phyloP scores from a whole-genome alignment of 192 early-diverging fungal species.

The Mortierella antarctica region DNA sequence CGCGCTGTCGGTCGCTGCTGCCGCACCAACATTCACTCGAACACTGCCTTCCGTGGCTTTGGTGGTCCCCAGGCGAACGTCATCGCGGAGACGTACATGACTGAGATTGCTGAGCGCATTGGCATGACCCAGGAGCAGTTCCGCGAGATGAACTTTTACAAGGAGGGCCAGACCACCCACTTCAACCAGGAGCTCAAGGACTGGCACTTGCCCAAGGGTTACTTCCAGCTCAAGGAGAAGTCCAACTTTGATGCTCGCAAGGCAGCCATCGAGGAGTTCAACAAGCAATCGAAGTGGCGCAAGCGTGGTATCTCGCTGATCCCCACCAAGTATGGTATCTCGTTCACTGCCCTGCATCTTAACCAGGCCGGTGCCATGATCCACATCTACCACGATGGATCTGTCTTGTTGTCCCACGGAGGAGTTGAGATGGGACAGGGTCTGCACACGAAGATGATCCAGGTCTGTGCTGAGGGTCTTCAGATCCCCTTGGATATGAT shows the following conservation, averaged over 20 bases:
- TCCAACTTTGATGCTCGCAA: constrained; percentile 66
- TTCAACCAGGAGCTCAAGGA: constrained; percentile 73
- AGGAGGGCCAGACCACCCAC: constrained; percentile 75
- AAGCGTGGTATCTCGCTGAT: constrained; percentile 84
- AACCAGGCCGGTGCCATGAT: constrained; percentile 90
- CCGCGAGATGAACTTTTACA: constrained; percentile 79
- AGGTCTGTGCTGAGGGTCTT: constrained; percentile 85
- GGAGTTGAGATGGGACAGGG: constrained; percentile 96
- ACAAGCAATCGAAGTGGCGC: constrained; percentile 73
- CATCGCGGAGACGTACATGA: constrained; percentile 80
- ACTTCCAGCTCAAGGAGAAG: constrained; percentile 71
- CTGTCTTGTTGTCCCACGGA: constrained; percentile 83
- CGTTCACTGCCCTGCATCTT: constrained; percentile 76
- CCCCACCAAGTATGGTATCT: constrained; percentile 89
- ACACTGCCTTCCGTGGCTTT: constrained; percentile 90
- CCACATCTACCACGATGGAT: constrained; percentile 88
- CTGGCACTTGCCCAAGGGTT: constrained; percentile 78
- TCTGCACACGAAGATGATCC: constrained; percentile 89
- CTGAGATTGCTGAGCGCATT: constrained; percentile 81
- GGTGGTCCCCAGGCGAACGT: constrained; percentile 90
- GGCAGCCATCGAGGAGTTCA: constrained; percentile 72
- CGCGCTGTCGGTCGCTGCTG: constrained; percentile 76
- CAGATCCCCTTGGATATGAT: constrained; percentile 74
- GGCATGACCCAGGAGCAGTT: constrained; percentile 69
- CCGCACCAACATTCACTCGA: constrained; percentile 86